A percentile compares a stretch with the other conserved stretches of the same genome.
These are phyloP conservation scores for Cladosporium sp. DNA, from an alignment of 2,329 filamentous ascomycete genomes.

Conservation along the genomic window DNA sequence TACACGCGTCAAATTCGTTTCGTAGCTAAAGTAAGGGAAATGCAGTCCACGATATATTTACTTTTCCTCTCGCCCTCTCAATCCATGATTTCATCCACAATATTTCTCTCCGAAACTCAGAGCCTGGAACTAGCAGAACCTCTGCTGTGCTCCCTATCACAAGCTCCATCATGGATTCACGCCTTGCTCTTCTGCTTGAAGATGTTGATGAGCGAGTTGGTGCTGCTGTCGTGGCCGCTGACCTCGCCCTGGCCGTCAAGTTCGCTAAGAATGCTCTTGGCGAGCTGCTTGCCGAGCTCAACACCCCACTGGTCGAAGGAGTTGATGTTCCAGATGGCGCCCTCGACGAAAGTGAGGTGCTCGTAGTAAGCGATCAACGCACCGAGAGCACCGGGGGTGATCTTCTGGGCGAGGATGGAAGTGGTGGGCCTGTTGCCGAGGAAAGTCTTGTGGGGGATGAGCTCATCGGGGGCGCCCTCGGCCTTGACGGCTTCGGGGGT, in stretches of 20 bases:
- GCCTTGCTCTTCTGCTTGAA: slow-evolving; percentile 70
- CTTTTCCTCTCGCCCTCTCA: not conserved
- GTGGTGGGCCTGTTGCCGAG: slow-evolving; percentile 95
- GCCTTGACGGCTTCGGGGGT: slow-evolving; percentile 72
- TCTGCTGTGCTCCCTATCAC: not conserved
- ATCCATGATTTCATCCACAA: too few relatives aligned
- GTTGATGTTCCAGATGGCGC: slow-evolving; percentile 99
- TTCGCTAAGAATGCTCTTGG: slow-evolving; percentile 67
- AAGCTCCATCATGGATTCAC: not conserved
- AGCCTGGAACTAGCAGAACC: not conserved
- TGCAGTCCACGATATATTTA: not conserved
- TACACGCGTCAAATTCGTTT: not conserved
- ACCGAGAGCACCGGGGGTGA: slow-evolving; percentile 88
- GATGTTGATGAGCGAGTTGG: slow-evolving; percentile 80
- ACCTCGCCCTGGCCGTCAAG: slow-evolving; percentile 73
- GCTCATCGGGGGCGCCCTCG: slow-evolving; percentile 66
- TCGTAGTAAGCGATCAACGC: slow-evolving; percentile 98
- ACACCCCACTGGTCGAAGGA: slow-evolving; percentile 99
- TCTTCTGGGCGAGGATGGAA: slow-evolving; percentile 86
- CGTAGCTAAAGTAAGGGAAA: not conserved
- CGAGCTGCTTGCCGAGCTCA: slow-evolving; percentile 91
- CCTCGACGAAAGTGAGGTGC: slow-evolving; percentile 96
- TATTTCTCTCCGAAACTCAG: not conserved
- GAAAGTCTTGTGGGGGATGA: slow-evolving; percentile 99
- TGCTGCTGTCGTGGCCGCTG: slow-evolving; percentile 77